Evolutionary conservation across 768 basidiomycete species (phyloP).

Genomic region (Coprinopsis strossmayeri): DNA sequence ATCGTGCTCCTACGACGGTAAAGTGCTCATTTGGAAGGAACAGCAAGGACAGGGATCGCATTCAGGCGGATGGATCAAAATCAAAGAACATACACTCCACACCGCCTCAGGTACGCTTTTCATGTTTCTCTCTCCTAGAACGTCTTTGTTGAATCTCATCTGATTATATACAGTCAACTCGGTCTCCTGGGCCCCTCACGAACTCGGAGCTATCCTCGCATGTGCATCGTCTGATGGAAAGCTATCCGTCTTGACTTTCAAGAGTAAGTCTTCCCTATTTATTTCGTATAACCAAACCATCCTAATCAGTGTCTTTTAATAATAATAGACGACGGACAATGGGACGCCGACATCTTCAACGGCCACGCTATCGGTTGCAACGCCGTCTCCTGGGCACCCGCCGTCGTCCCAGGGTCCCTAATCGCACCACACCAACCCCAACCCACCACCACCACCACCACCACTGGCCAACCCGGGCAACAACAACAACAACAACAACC

Average conservation of each 20-base stretch:
- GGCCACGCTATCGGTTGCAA: slow-evolving; percentile 97
- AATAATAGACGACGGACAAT: slow-evolving; percentile 84
- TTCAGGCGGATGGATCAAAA: slow-evolving; percentile 77
- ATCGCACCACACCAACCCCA: slow-evolving; percentile 59
- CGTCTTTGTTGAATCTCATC: no score
- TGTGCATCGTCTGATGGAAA: slow-evolving; percentile 98
- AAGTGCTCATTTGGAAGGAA: slow-evolving; percentile 98
- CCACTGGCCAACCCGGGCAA: no score
- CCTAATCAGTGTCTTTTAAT: no score
- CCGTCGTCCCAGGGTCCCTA: slow-evolving; percentile 78
- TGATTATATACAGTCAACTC: slow-evolving; percentile 80
- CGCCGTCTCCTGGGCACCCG: slow-evolving; percentile 96
- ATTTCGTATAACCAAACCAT: no score
- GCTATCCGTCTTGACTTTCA: slow-evolving; percentile 93
- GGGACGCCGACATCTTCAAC: slow-evolving; percentile 91
- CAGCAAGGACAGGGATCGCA: slow-evolving; percentile 52
- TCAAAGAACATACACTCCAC: slow-evolving; percentile 93
- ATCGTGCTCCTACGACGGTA: slow-evolving; percentile 97
- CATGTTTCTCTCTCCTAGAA: no score
- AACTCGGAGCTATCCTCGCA: slow-evolving; percentile 92
- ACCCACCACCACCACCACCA: no score
- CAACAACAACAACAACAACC: no score
- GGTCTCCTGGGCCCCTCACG: slow-evolving; percentile 98
- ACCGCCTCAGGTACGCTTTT: slow-evolving; percentile 78
- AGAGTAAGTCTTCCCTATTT: slow-evolving; percentile 63